Evolutionary conservation across 2,329 filamentous ascomycete genomes (phyloP), one percentile per base, ranked within the genome.

Genomic region (Xylaria sp.): DNA sequence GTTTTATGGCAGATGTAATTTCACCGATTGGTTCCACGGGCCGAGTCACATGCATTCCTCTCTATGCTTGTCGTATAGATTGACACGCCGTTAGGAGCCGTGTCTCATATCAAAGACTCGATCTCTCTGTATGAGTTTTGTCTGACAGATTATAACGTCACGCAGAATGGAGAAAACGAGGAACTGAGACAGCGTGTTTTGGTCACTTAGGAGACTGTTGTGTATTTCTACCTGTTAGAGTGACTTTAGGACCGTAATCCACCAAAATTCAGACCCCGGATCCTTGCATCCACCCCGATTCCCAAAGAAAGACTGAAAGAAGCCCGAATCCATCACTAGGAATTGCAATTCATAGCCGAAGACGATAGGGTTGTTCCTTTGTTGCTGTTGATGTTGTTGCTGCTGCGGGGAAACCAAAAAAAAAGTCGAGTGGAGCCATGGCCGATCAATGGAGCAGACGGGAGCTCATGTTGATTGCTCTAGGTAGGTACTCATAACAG

Each of bases 141-240:
- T 13, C 37, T 9, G 37, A 8, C 37, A 42, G 8, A n/a, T n/a
- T n/a, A n/a, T n/a, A n/a, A 42, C 8, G 37, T 42, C 37, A 42
- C 37, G 11, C 37, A 13, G 9, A 42, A 10, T 42, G 2, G 8
- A 42, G 6, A 13, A 9, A 42, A 9, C 37, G 37, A 42, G 8
- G 37, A 42, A 13, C 37, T 13, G 37, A 42, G 37, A 42, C 11
- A 42, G 11, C 8, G 9, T 5, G 5, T 48, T 50, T 19, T 54
- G 39, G 46, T 39, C 63, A 59, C 59, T 57, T 49, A 63, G 48
- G 18, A 54, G 47, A 61, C 11, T 42, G 37, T 50, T 54, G 18
- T 60, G 23, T 54, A 54, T 63, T 62, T 50, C 52, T 62, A 16
- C 37, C 37, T 42, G 11, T 9, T 35, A 63, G 61, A 65, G 55